Evolutionary conservation across 1,284 basidiomycete genomes (phyloP), one percentile per base, ranked within the genome.

Genomic region (Trichosporon asahii): DNA sequence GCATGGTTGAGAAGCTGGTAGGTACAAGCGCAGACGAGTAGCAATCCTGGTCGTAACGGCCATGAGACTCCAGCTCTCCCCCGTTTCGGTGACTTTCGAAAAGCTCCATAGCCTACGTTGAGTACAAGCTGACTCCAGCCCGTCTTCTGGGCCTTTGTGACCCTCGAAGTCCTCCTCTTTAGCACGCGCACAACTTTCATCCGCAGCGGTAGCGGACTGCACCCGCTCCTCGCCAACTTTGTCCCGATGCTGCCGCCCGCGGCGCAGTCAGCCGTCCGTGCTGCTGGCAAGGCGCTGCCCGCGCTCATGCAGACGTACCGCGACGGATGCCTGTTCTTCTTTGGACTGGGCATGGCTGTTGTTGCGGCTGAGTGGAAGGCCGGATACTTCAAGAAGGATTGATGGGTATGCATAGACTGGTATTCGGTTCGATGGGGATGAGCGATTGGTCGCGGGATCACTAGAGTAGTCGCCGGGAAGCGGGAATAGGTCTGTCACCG

Each of bases 111-210:
- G n/a, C n/a, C n/a, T n/a, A n/a, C n/a, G n/a, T n/a, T n/a, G n/a
- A n/a, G n/a, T n/a, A n/a, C n/a, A 33, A 29, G 64, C 70, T 74
- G 23, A 73, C 63, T 3, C 9, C 68, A 84, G 83, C 83, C 83
- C n/a, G 70, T 84, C 14, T 84, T 84, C 73, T 84, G 81, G 80
- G 82, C 83, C 0, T 84, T 83, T 67, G 70, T 76, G 0, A 83
- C 83, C 0, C 70, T 84, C 18, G 79, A 83, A 63, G 75, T 81
- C 11, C 76, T 84, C 29, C 77, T 84, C 0, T 80, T 83, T 71
- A 81, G 80, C 0, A 82, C 80, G 0, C 77, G 82, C 64, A 76
- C 81, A 65, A 73, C 82, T 60, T 70, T 84, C 49, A 71, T 82
- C 68, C 69, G 78, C 74, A 79, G 79, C 18, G 80, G 79, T 3